Base-by-base conservation (phyloP, 2,329 filamentous ascomycete genomes). In the Trichoderma sp. region DNA sequence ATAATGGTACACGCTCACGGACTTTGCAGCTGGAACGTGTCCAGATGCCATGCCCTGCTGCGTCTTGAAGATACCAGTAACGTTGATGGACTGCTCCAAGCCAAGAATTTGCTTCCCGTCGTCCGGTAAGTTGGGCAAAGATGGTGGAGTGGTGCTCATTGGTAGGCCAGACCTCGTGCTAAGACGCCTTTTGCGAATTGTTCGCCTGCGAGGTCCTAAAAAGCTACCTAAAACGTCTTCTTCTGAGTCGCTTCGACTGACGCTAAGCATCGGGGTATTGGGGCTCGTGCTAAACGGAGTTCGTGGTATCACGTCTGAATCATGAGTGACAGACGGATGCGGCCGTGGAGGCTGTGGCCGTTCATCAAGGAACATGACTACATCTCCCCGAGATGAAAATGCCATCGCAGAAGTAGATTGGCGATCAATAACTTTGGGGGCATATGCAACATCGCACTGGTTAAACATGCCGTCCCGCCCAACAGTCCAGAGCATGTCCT, bases 401-500 rank as follows among this genome's bases (percentile, higher is more conserved):
- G 86, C 81, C 76, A 90, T 83, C 34, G 83, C 85, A 0, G 88
- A 90, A 4, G 89, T 84, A 1, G 88, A 83, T 64, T 88, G 85
- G 21, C 87, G 84, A 74, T 91, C 88, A 59, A 91, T 85, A 18
- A 87, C 84, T 72, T 87, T 87, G 3, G 86, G 86, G 0, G 88
- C 87, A 77, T 86, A 90, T 0, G 87, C 86, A 24, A 90, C 82
- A 74, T 91, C 89, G 70, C 86, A 89, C 74, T 91, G 89, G 32
- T 83, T 85, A 70, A 91, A 90, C 3, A 84, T 76, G 0, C 87
- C 87, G 71, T 91, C 89, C 28, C 82, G 83, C 1, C 88, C 88
- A 7, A 85, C 89, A 1, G 88, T 89, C 89, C 89, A 91, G 0
- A 91, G 78, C 56, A 90, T 82, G 71, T 90, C 88, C 70, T 88